Base-by-base conservation (phyloP, 768 basidiomycete species). In the Tylopilus sp. region DNA sequence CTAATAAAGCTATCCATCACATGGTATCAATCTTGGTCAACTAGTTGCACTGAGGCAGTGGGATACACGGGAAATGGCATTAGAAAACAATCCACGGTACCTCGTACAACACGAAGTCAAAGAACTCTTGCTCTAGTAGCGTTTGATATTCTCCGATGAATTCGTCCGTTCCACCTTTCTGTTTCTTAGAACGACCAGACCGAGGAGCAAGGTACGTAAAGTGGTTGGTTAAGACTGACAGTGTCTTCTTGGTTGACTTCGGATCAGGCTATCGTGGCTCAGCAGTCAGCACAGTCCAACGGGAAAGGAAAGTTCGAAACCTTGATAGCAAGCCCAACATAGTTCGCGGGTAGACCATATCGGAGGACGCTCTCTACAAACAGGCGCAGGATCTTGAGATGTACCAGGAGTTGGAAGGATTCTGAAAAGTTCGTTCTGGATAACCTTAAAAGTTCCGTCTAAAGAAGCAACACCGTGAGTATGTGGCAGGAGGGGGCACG, bases 371-470 rank as follows among this genome's bases (percentile, higher is more conserved):
- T 94, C 73, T 99, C 97, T 21, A 96, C 86, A 63, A 95, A 98
- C 16, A 97, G 75, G 11, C 92, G 86, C 16, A 97, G 72, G 45
- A 96, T 80, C 72, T 98, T 98, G 60, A 98, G 77, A 65, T 98
- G 97, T 0, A 95, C 90, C 19, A 98, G 78, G 48, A 96, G 78
- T 68, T 98, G 92, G 74, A 94, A 93, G 6, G 94, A 86, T 74
- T 99, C 97, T 1, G 94, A 95, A 70, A 98, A 99, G 72, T 96
- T 98, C 48, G 92, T 97, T 50, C 97, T 80, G 33, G 95, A 86
- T 33, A 98, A 70, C 61, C 90, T 83, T 24, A 99, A 76, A 0
- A 99, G 80, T 60, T 99, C 96, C 25, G 92, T 90, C 95, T 98
- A 61, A 48, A 19, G 26, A 22, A 24, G 40, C 17, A 31, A 49